Conservation (phyloP, 495 filamentous ascomycete species). For the Hypoxylon fuscum region DNA sequence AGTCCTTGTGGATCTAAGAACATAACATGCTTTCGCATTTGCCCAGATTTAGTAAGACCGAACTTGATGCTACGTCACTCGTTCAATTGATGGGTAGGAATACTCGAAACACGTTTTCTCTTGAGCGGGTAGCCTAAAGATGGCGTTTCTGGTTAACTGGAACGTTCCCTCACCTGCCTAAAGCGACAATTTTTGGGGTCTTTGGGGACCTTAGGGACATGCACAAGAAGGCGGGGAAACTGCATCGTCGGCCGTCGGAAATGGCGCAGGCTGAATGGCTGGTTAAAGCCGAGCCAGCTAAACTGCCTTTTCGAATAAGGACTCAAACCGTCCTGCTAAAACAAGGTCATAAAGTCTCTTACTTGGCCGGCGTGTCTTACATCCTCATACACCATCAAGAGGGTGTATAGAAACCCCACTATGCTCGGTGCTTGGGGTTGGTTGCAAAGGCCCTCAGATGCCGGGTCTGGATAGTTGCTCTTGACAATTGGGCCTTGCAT, state of each 20-base stretch:
- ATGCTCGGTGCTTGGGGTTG: neutral
- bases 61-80: constrained; percentile 12
- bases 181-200: neutral
- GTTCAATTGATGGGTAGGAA: constrained; percentile 7
- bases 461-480: constrained; percentile 18
- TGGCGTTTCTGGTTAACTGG: constrained; percentile 4
- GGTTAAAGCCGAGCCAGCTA: constrained; percentile 6
- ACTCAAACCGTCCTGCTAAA: constrained; percentile 11
- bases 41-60: constrained; percentile 6
- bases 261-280: constrained; percentile 8
- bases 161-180: constrained; percentile 22
- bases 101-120: constrained; percentile 8
- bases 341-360: constrained; percentile 5
- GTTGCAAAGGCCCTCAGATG: constrained; percentile 2
- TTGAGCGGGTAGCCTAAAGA: neutral
- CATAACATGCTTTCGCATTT: constrained; percentile 2
- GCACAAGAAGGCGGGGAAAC: neutral
- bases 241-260: constrained; percentile 18
- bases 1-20: neutral
- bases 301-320: constrained; percentile 22
- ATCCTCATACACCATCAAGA: neutral
- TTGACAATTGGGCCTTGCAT: constrained; percentile 31
- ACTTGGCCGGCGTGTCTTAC: neutral
- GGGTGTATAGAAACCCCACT: neutral
- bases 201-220: neutral